These are phyloP conservation scores for Oxytropis ochrocephala DNA, from an alignment of 306 rosid species.

Conservation along the genomic window DNA sequence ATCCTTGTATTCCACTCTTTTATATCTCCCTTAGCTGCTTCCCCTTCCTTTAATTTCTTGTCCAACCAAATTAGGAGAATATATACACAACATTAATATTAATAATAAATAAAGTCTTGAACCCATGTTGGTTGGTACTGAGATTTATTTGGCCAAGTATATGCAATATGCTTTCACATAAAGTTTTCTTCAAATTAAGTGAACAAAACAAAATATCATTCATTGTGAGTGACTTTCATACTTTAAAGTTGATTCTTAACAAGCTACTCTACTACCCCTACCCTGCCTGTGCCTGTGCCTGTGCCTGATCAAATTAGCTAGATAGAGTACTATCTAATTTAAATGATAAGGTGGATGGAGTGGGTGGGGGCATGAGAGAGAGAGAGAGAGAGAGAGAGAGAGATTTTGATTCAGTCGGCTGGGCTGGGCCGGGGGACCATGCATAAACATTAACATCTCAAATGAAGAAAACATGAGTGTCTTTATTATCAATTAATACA, in stretches of 20 bases:
- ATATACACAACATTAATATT: too few relatives aligned
- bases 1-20: constrained; percentile 25
- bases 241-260: too few relatives aligned
- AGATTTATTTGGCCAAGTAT: too few relatives aligned
- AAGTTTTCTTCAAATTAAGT: constrained; percentile 3
- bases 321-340: too few relatives aligned
- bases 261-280: too few relatives aligned
- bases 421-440: constrained; percentile 40
- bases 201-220: too few relatives aligned
- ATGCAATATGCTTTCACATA: not conserved
- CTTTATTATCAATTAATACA: too few relatives aligned
- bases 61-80: constrained; percentile 20
- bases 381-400: constrained; percentile 26
- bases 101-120: not conserved
- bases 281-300: too few relatives aligned
- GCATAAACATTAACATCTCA: constrained; percentile 29
- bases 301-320: too few relatives aligned
- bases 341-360: constrained; percentile 25
- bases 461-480: constrained; percentile 28
- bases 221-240: too few relatives aligned
- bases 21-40: constrained; percentile 18
- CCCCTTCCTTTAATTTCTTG: constrained; percentile 5
- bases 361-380: constrained; percentile 15
- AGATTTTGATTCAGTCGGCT: constrained; percentile 20
- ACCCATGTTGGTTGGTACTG: not conserved